A percentile compares a stretch with the other conserved stretches of the same genome.
Conservation (phyloP, 139 green algal species). For the Ettlia oleoabundans region DNA sequence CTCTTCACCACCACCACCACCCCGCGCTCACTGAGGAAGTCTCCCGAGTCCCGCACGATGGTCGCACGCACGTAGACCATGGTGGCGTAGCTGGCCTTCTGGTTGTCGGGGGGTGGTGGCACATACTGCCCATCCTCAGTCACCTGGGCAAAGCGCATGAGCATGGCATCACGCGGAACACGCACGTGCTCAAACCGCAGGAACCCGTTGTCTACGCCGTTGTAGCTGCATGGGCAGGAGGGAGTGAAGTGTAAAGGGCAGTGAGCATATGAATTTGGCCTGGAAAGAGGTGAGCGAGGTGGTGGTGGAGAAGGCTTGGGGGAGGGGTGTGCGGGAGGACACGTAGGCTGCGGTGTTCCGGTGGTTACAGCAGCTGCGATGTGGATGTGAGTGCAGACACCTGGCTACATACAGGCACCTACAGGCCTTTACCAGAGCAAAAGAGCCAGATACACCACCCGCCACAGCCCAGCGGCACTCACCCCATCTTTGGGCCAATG, state of each 20-base stretch:
- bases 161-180: constrained; percentile 84
- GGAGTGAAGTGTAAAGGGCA: not conserved
- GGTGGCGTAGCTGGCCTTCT: constrained; percentile 91
- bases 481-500: constrained; percentile 94
- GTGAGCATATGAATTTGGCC: not conserved
- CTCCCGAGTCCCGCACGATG: constrained; percentile 79
- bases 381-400: not conserved
- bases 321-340: not conserved
- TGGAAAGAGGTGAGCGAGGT: too few relatives aligned
- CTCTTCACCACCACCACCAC: too few relatives aligned
- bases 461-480: not conserved
- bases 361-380: not conserved
- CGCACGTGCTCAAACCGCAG: constrained; percentile 79
- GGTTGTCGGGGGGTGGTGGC: constrained; percentile 82
- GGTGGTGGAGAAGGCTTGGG: too few relatives aligned
- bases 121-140: constrained; percentile 82
- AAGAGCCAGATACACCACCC: too few relatives aligned
- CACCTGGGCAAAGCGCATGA: constrained; percentile 88
- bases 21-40: constrained; percentile 54
- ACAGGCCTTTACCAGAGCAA: too few relatives aligned
- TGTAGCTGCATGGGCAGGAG: constrained; percentile 56
- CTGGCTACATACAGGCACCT: not conserved
- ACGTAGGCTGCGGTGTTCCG: too few relatives aligned
- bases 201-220: constrained; percentile 91
- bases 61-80: constrained; percentile 93